These are phyloP conservation scores for Ballota nigra DNA, from an alignment of 257 asterid genomes.

Conservation along the genomic window DNA sequence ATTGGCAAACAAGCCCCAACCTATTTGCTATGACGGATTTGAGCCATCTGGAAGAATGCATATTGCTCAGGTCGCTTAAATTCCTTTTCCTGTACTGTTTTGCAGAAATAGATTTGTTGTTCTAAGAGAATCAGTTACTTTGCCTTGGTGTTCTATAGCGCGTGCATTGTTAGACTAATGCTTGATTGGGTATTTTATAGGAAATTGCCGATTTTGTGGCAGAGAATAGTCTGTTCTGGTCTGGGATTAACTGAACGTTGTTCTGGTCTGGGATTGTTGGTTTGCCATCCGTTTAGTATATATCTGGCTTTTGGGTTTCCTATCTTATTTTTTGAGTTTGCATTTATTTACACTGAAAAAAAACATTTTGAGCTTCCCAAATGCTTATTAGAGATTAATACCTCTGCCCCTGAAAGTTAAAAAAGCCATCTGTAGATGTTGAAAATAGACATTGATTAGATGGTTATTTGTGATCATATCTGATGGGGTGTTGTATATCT, in stretches of 20 bases:
- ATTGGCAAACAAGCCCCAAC: constrained; percentile 63
- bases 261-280: background rate
- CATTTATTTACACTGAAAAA: background rate
- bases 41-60: constrained; percentile 98
- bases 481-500: background rate
- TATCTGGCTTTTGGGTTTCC: background rate
- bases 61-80: constrained; percentile 72
- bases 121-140: background rate
- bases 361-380: background rate
- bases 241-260: background rate
- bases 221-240: background rate
- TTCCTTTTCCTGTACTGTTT: background rate
- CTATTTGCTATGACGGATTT: constrained; percentile 82
- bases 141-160: background rate
- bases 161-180: background rate
- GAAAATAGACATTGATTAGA: background rate
- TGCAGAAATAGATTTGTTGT: background rate
- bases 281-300: background rate
- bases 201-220: background rate
- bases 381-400: background rate
- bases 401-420: background rate
- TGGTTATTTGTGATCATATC: background rate
- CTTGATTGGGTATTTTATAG: background rate
- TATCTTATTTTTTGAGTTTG: background rate
- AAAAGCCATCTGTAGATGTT: background rate